These are phyloP conservation scores for Penicillium sp. DNA, from an alignment of 2,329 filamentous ascomycete genomes.

Conservation along the genomic window DNA sequence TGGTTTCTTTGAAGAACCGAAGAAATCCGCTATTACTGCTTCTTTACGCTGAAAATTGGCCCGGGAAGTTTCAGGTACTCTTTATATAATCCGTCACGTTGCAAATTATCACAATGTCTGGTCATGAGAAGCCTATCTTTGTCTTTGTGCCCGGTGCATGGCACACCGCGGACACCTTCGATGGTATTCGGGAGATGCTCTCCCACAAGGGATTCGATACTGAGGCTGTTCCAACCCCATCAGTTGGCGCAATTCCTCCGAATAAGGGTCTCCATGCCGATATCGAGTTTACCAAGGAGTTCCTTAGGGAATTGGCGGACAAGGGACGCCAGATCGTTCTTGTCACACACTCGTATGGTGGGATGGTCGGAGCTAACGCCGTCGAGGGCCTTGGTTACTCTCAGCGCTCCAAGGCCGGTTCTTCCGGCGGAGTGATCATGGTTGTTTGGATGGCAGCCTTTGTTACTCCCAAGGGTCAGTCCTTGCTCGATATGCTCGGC, in stretches of 20 bases:
- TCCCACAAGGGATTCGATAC: constrained; percentile 29
- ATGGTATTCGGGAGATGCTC: constrained; percentile 29
- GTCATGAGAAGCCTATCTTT: background rate
- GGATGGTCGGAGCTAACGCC: constrained; percentile 26
- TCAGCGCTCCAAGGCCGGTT: constrained; percentile 19
- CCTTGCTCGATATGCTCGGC: constrained; percentile 27
- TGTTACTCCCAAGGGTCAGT: constrained; percentile 32
- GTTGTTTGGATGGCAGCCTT: constrained; percentile 35
- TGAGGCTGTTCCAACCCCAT: constrained; percentile 25
- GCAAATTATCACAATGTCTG: background rate
- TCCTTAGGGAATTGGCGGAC: constrained; percentile 27
- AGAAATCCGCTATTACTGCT: background rate
- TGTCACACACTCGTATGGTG: constrained; percentile 32
- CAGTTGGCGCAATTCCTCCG: constrained; percentile 22
- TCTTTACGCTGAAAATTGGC: background rate
- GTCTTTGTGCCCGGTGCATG: constrained; percentile 38
- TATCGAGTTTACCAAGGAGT: constrained; percentile 28
- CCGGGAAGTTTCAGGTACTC: background rate
- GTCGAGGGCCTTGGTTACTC: constrained; percentile 26
- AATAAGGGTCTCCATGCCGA: constrained; percentile 35
- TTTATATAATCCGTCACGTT: background rate
- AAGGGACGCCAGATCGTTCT: constrained; percentile 25
- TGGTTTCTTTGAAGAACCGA: background rate
- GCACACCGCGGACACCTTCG: constrained; percentile 34
- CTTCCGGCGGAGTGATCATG: constrained; percentile 29